phyloP scores from a whole-genome alignment of 768 basidiomycete species.

The Panaeolus papilionaceus region DNA sequence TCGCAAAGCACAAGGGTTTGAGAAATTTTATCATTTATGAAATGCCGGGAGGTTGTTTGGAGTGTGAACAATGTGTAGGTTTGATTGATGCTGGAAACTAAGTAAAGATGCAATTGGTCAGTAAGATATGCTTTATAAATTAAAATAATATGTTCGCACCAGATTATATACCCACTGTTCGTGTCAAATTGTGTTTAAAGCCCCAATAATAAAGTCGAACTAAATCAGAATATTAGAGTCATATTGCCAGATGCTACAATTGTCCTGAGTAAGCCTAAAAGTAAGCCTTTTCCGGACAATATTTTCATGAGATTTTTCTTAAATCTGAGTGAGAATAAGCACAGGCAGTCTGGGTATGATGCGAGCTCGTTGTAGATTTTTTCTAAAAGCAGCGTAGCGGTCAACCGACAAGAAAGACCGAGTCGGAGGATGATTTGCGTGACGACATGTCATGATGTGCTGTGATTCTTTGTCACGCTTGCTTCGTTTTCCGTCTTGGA shows the following conservation, averaged over 20 bases:
- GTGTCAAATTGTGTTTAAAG: not conserved
- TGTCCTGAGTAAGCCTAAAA: not conserved
- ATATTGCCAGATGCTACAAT: not conserved
- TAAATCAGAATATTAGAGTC: not conserved
- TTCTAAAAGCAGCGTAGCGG: not conserved
- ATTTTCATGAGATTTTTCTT: too few relatives aligned
- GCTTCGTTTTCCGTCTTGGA: not conserved
- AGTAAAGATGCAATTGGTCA: not conserved
- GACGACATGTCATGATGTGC: constrained; percentile 2
- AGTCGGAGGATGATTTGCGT: constrained; percentile 1
- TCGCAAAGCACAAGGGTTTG: constrained; percentile 11
- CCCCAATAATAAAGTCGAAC: not conserved
- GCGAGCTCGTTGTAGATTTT: not conserved
- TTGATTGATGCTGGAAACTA: constrained; percentile 12
- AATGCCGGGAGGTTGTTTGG: constrained; percentile 8
- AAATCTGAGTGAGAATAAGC: too few relatives aligned
- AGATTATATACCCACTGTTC: not conserved
- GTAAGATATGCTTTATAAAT: not conserved
- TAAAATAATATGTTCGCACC: not conserved
- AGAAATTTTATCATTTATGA: not conserved
- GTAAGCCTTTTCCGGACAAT: not conserved
- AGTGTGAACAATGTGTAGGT: not conserved
- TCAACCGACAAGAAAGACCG: not conserved
- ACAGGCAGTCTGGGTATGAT: not conserved
- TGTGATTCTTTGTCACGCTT: not conserved